Evolutionary conservation across 2,329 filamentous ascomycete species (phyloP).

Genomic region (Remersonia thermophila): DNA sequence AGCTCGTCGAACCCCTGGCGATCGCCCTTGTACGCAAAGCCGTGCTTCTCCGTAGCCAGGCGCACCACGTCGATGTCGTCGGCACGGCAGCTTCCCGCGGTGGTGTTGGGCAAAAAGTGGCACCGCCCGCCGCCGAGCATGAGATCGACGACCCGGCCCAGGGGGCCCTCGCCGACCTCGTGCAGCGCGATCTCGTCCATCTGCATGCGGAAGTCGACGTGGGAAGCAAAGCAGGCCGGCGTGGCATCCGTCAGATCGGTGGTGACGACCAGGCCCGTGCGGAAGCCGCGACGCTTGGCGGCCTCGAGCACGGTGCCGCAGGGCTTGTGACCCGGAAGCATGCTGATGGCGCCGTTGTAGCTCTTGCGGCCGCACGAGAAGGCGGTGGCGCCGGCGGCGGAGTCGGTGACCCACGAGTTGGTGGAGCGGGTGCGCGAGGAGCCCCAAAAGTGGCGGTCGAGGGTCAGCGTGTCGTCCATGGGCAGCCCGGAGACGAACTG

Average conservation of each 20-base stretch:
- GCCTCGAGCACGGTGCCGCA: slow-evolving; percentile 91
- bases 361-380: slow-evolving; percentile 89
- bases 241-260: slow-evolving; percentile 93
- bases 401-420: slow-evolving; percentile 82
- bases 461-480: slow-evolving; percentile 58
- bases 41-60: slow-evolving; percentile 60
- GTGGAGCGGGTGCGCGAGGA: slow-evolving; percentile 76
- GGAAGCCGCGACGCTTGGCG: slow-evolving; percentile 81
- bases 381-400: slow-evolving; percentile 90
- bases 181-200: slow-evolving; percentile 89
- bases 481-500: slow-evolving; percentile 67
- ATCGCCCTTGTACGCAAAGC: slow-evolving; percentile 66
- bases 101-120: slow-evolving; percentile 78
- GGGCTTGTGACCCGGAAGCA: slow-evolving; percentile 70
- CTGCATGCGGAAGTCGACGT: slow-evolving; percentile 67
- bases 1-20: slow-evolving; percentile 66
- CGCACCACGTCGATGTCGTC: slow-evolving; percentile 67
- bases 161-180: slow-evolving; percentile 74
- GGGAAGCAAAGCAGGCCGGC: slow-evolving; percentile 85
- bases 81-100: slow-evolving; percentile 64
- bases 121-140: slow-evolving; percentile 90
- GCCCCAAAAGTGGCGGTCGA: slow-evolving; percentile 85
- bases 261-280: slow-evolving; percentile 87
- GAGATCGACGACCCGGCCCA: slow-evolving; percentile 80
- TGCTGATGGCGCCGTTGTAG: slow-evolving; percentile 92